Percentiles rank a stretch among this genome's conserved stretches.
Evolutionary conservation across 2,329 filamentous ascomycete genomes (phyloP).

Genomic region (Pseudonectria buxi): DNA sequence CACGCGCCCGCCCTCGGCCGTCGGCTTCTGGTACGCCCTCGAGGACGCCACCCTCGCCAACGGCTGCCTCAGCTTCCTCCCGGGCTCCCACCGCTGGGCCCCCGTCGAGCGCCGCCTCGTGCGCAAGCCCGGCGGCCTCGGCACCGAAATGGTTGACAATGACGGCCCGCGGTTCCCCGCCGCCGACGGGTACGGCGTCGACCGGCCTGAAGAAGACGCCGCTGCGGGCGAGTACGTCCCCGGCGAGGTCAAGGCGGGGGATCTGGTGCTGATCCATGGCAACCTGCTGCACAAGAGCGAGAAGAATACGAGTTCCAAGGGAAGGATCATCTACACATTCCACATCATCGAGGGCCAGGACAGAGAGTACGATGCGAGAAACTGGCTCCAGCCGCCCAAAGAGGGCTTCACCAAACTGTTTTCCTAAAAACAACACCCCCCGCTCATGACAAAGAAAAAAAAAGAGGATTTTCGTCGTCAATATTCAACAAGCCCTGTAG

Average conservation of each 20-base stretch:
- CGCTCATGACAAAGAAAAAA: too few species aligned
- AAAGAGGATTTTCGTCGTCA: neutral
- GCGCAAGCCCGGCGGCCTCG: conserved; percentile 43
- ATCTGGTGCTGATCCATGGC: conserved; percentile 88
- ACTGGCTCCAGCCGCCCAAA: conserved; percentile 85
- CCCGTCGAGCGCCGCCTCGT: conserved; percentile 71
- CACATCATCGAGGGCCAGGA: conserved; percentile 83
- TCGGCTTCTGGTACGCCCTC: conserved; percentile 96
- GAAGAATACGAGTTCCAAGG: conserved; percentile 78
- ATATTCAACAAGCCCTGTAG: conserved; percentile 6
- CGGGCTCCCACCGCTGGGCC: conserved; percentile 71
- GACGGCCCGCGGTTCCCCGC: conserved; percentile 56
- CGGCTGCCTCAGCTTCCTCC: conserved; percentile 81
- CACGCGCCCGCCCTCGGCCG: conserved; percentile 78
- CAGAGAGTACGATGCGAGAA: conserved; percentile 71
- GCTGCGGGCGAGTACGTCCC: conserved; percentile 57
- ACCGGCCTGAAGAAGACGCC: conserved; percentile 31
- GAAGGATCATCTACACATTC: conserved; percentile 94
- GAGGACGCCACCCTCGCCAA: conserved; percentile 85
- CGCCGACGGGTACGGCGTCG: conserved; percentile 41
- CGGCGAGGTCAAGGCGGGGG: conserved; percentile 84
- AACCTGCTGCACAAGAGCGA: conserved; percentile 96
- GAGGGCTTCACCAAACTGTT: conserved; percentile 71
- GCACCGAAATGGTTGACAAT: conserved; percentile 69
- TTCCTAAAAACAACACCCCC: too few species aligned